Evolutionary conservation across 108 stramenopile genomes (phyloP).

Genomic region (Pinguiococcus pyrenoidosus): DNA sequence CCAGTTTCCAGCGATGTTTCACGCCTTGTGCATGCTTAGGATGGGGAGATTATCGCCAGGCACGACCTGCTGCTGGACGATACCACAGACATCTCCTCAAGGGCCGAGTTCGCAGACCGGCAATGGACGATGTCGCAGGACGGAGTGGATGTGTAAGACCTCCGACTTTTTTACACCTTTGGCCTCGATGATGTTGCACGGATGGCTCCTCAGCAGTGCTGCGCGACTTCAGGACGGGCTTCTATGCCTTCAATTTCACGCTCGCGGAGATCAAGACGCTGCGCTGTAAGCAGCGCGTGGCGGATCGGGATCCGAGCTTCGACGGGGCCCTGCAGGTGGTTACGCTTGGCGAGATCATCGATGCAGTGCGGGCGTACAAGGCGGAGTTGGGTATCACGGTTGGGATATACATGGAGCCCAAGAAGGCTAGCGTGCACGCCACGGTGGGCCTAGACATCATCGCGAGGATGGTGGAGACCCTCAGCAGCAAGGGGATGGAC

Average conservation of each 20-base stretch:
- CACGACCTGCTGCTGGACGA: slow-evolving; percentile 50
- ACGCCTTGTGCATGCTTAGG: slow-evolving; percentile 9
- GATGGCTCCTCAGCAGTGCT: neutral
- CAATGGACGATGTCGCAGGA: slow-evolving; percentile 1
- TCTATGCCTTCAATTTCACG: slow-evolving; percentile 54
- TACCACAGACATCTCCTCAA: slow-evolving; percentile 47
- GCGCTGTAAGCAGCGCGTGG: slow-evolving; percentile 36
- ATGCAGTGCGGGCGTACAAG: slow-evolving; percentile 48
- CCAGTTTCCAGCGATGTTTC: neutral
- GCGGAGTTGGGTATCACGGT: neutral
- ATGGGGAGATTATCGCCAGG: slow-evolving; percentile 40
- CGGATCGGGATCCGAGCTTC: slow-evolving; percentile 25
- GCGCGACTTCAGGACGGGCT: slow-evolving; percentile 25
- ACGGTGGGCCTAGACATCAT: slow-evolving; percentile 16
- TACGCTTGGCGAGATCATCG: slow-evolving; percentile 46
- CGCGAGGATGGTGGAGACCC: slow-evolving; percentile 18
- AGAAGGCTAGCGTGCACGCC: slow-evolving; percentile 6
- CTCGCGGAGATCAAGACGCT: slow-evolving; percentile 45
- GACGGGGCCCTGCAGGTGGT: slow-evolving; percentile 49
- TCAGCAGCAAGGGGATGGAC: no score
- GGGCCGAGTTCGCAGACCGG: slow-evolving; percentile 4
- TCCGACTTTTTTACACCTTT: slow-evolving; percentile 28
- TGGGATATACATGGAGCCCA: slow-evolving; percentile 13
- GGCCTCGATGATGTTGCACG: neutral
- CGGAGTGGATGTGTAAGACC: no score